Evolutionary conservation across 78 protist genomes (phyloP).

Genomic region (Polysphondylium violaceum): DNA sequence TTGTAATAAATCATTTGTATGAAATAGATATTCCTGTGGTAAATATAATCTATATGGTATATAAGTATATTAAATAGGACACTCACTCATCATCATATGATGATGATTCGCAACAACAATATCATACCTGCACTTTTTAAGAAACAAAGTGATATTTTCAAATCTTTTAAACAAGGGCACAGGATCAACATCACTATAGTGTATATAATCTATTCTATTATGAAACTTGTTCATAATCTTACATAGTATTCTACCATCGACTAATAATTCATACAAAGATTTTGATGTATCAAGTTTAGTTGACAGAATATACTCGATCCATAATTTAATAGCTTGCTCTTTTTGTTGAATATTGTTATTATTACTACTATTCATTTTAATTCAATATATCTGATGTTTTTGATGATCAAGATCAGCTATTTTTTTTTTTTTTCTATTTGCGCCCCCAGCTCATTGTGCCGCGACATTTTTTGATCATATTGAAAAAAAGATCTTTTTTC

Average conservation of each 20-base stretch:
- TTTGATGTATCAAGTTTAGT: constrained; percentile 14
- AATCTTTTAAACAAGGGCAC: constrained; percentile 31
- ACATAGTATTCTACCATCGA: constrained; percentile 65
- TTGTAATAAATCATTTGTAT: constrained; percentile 30
- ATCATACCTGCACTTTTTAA: constrained; percentile 72
- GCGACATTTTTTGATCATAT: too few relatives aligned
- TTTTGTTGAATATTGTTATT: constrained; percentile 7
- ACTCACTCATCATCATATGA: neutral
- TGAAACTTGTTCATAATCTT: constrained; percentile 49
- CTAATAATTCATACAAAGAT: too few relatives aligned
- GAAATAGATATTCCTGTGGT: constrained; percentile 37
- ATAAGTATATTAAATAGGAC: neutral
- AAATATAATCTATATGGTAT: constrained; percentile 35
- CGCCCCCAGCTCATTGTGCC: too few relatives aligned
- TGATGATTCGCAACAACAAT: neutral
- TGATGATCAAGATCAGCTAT: neutral
- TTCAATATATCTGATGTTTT: neutral
- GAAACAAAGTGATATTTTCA: constrained; percentile 51
- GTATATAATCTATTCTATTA: constrained; percentile 41
- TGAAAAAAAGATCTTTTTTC: too few relatives aligned
- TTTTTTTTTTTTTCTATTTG: neutral
- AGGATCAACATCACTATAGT: constrained; percentile 48
- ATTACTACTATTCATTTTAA: neutral
- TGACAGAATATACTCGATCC: constrained; percentile 23
- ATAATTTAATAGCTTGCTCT: constrained; percentile 21